Evolutionary conservation across 305 asterid genomes (phyloP).

Genomic region (Rubia balearica): DNA sequence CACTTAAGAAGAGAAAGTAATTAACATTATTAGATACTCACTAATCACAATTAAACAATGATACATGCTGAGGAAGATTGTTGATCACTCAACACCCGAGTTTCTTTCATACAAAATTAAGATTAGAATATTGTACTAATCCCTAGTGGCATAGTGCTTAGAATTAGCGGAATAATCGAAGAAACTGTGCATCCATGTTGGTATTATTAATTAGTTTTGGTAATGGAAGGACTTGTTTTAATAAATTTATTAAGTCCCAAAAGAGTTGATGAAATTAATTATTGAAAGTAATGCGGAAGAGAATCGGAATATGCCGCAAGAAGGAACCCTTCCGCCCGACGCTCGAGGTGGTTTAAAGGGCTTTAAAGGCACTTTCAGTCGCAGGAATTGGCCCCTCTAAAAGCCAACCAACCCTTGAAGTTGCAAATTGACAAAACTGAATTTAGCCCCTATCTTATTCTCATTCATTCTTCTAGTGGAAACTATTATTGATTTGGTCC

Average conservation of each 20-base stretch:
- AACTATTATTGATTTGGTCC: too few species aligned
- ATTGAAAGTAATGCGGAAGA: not conserved
- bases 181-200: not conserved
- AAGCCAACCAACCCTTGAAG: constrained; percentile 13
- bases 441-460: constrained; percentile 23
- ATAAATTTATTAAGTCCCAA: not conserved
- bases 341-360: not conserved
- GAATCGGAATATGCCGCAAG: constrained; percentile 1
- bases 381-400: constrained; percentile 1
- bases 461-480: not conserved
- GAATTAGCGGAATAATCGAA: not conserved
- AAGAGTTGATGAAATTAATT: not conserved
- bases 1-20: too few species aligned
- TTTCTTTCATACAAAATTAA: not conserved
- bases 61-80: not conserved
- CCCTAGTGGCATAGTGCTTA: not conserved
- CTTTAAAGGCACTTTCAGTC: constrained; percentile 9
- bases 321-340: not conserved
- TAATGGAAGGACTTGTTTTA: not conserved
- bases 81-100: not conserved
- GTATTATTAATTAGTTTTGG: not conserved
- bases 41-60: not conserved
- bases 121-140: not conserved
- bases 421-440: constrained; percentile 22
- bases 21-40: not conserved